Conservation (phyloP, 495 filamentous ascomycete genomes). For the Penicillium flavigenum region DNA sequence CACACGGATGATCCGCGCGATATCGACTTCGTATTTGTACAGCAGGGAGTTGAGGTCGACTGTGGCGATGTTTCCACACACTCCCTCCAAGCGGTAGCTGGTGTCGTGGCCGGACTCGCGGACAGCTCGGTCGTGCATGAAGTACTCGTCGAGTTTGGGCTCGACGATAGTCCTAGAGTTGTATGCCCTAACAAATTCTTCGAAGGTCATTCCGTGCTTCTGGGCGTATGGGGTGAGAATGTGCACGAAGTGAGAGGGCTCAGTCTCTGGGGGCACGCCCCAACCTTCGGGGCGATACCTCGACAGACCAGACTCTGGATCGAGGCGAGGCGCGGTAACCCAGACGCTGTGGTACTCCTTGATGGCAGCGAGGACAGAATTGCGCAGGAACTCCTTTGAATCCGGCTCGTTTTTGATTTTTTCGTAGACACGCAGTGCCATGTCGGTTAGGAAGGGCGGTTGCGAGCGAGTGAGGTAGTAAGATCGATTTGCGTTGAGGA, state of each 20-base stretch:
- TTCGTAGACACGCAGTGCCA: slow-evolving; percentile 87
- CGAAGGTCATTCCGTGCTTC: slow-evolving; percentile 77
- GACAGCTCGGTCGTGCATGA: slow-evolving; percentile 90
- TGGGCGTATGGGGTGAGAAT: slow-evolving; percentile 81
- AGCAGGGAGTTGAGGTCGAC: slow-evolving; percentile 91
- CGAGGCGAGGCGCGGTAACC: slow-evolving; percentile 76
- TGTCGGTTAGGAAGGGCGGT: slow-evolving; percentile 95
- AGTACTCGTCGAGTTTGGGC: slow-evolving; percentile 90
- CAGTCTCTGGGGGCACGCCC: slow-evolving; percentile 92
- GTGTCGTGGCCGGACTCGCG: slow-evolving; percentile 98
- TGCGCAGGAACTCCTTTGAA: slow-evolving; percentile 72
- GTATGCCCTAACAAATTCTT: slow-evolving; percentile 83
- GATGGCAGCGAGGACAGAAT: slow-evolving; percentile 82
- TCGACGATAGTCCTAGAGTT: slow-evolving; percentile 75
- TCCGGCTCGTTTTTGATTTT: slow-evolving; percentile 78
- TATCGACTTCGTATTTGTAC: slow-evolving; percentile 95
- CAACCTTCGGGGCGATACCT: slow-evolving; percentile 84
- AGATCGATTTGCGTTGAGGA: slow-evolving; percentile 91
- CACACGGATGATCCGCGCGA: slow-evolving; percentile 75
- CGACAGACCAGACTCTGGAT: slow-evolving; percentile 78
- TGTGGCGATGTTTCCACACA: slow-evolving; percentile 86
- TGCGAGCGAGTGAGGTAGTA: slow-evolving; percentile 95
- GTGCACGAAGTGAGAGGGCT: slow-evolving; percentile 83
- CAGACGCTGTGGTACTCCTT: slow-evolving; percentile 96
- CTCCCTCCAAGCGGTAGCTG: slow-evolving; percentile 83